Percentiles rank a stretch among this genome's conserved stretches.
Conservation (phyloP, 2,329 filamentous ascomycete genomes). For the Teratosphaeria destructans region DNA sequence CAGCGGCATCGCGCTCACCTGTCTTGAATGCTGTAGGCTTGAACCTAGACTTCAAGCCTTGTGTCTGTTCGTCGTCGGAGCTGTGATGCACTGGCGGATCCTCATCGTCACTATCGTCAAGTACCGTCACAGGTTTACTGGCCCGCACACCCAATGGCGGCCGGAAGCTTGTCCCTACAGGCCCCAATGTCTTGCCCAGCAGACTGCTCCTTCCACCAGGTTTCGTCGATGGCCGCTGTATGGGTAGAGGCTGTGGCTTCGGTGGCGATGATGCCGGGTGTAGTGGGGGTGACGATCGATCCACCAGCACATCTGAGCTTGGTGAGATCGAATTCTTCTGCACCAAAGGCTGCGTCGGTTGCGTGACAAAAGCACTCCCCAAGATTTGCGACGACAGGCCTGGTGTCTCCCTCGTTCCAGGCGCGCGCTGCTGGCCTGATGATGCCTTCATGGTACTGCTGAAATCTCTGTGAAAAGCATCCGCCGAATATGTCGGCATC, state of each 20-base stretch:
- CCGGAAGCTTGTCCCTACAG: slow-evolving; percentile 62
- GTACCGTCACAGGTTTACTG: slow-evolving; percentile 9
- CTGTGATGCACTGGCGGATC: slow-evolving; percentile 27
- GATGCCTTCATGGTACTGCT: slow-evolving; percentile 3
- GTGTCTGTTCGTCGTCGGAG: slow-evolving; percentile 20
- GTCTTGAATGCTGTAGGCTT: slow-evolving; percentile 48
- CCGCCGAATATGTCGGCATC: slow-evolving; percentile 10
- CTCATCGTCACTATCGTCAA: slow-evolving; percentile 43
- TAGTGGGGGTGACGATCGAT: slow-evolving; percentile 62
- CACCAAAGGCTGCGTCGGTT: slow-evolving; percentile 35
- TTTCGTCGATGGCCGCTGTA: slow-evolving; percentile 14
- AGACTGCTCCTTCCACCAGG: slow-evolving; percentile 28
- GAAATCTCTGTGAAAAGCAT: slow-evolving; percentile 14
- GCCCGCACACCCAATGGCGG: slow-evolving; percentile 24
- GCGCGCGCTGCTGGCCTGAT: not conserved
- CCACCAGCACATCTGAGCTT: slow-evolving; percentile 58
- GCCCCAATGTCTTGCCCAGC: slow-evolving; percentile 57
- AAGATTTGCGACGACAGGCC: not conserved
- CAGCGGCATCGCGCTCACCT: slow-evolving; percentile 25
- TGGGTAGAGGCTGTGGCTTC: slow-evolving; percentile 14
- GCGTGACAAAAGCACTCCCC: slow-evolving; percentile 31
- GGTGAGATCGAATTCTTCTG: slow-evolving; percentile 1
- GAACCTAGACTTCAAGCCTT: slow-evolving; percentile 45
- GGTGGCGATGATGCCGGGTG: slow-evolving; percentile 30
- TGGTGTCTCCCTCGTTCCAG: not conserved